Conservation (phyloP, 345 rosid species). For the Xanthoceras sorbifolium region DNA sequence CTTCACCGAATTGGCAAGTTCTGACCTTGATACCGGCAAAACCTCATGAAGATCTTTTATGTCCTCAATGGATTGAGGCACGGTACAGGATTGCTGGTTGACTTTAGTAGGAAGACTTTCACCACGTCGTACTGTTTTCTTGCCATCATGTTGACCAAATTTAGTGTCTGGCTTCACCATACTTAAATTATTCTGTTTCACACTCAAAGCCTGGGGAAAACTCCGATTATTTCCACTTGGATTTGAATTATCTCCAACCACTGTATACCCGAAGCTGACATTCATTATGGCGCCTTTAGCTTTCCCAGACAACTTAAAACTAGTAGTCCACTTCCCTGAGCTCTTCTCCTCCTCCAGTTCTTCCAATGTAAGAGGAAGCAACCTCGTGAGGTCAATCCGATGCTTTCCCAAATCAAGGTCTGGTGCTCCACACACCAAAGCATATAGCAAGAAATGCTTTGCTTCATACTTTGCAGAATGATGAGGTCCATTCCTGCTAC, state of each 20-base stretch:
- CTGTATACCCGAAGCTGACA: conserved; percentile 83
- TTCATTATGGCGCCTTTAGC: conserved; percentile 72
- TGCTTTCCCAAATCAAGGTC: conserved; percentile 95
- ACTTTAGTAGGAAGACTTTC: conserved; percentile 51
- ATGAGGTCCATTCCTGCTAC: conserved; percentile 83
- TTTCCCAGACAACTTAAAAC: conserved; percentile 78
- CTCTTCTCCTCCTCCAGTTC: conserved; percentile 93
- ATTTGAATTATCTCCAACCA: conserved; percentile 51
- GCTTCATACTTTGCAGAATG: conserved; percentile 95
- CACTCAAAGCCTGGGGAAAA: conserved; percentile 38
- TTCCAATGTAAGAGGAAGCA: conserved; percentile 92
- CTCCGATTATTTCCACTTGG: conserved; percentile 39
- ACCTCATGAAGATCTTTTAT: conserved; percentile 84
- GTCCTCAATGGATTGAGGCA: conserved; percentile 46
- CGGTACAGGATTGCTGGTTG: conserved; percentile 30
- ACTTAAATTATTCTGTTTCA: conserved; percentile 40
- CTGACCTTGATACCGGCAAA: conserved; percentile 54
- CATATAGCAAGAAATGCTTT: conserved; percentile 85
- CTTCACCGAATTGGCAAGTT: conserved; percentile 38
- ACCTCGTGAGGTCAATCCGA: conserved; percentile 84
- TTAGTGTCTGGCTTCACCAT: conserved; percentile 35
- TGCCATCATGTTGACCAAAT: conserved; percentile 41
- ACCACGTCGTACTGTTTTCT: conserved; percentile 35
- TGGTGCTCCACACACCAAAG: conserved; percentile 52
- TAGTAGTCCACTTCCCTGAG: conserved; percentile 89